phyloP scores from a whole-genome alignment of 805 yeast species.

The Clavispora santaluciae region DNA sequence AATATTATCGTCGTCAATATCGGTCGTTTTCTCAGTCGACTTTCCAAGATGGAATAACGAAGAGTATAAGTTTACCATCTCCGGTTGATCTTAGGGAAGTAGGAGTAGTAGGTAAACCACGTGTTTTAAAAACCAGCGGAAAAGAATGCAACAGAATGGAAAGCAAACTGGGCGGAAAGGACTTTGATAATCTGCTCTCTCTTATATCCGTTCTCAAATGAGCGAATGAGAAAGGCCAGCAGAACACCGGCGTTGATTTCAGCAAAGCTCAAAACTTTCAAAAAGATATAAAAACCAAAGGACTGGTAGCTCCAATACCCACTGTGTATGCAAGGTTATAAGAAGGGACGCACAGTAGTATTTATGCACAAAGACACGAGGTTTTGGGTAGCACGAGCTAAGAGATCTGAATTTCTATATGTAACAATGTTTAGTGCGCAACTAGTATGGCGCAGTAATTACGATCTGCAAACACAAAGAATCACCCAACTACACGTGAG shows the following conservation, averaged over 20 bases:
- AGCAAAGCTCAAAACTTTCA: no score
- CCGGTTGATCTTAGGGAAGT: neutral
- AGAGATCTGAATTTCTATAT: neutral
- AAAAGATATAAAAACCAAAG: neutral
- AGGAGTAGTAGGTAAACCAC: neutral
- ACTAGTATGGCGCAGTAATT: neutral
- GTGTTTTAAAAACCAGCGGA: no score
- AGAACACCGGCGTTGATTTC: neutral
- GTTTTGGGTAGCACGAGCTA: neutral
- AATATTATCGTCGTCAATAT: slow-evolving; percentile 10
- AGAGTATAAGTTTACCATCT: slow-evolving; percentile 18
- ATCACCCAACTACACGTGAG: no score
- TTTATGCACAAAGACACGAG: neutral
- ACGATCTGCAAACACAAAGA: no score
- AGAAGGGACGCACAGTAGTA: neutral
- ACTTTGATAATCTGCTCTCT: no score
- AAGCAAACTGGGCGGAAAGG: no score
- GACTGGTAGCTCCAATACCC: no score
- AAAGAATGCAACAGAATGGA: no score
- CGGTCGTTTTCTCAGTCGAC: slow-evolving; percentile 4
- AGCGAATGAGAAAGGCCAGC: neutral
- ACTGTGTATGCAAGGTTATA: neutral
- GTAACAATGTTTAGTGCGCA: neutral
- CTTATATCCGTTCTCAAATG: no score
- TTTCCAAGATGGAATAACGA: slow-evolving; percentile 11